Conservation (phyloP, 2,329 filamentous ascomycete species). For the Nakataea oryzae region DNA sequence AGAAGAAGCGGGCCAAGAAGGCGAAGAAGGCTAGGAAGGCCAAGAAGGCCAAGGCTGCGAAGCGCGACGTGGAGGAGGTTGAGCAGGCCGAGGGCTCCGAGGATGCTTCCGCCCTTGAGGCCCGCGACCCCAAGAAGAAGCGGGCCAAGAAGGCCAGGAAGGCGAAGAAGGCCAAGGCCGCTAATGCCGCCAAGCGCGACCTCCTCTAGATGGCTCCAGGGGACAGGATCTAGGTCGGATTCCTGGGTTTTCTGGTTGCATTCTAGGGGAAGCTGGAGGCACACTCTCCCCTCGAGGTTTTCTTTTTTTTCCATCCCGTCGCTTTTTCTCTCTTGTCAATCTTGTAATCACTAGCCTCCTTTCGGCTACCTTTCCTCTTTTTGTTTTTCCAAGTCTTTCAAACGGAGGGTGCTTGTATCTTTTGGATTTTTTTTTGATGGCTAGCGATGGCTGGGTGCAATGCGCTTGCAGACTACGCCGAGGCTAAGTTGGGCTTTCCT, state of each 20-base stretch:
- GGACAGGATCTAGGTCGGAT: no score
- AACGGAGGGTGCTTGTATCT: not conserved
- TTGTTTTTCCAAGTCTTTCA: not conserved
- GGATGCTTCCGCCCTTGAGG: slow-evolving; percentile 3
- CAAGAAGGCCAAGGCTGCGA: slow-evolving; percentile 2
- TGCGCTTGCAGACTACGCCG: not conserved
- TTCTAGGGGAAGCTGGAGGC: no score
- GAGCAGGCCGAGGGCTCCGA: not conserved
- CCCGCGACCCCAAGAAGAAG: slow-evolving; percentile 6
- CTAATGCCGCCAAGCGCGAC: no score
- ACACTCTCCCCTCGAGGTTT: not conserved
- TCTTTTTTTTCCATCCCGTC: not conserved
- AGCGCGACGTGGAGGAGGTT: slow-evolving; percentile 5
- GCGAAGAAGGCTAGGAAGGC: no score
- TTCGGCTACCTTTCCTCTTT: not conserved
- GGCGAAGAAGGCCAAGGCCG: slow-evolving; percentile 1
- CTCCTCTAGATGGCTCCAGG: no score
- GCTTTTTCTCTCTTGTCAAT: no score
- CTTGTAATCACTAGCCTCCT: not conserved
- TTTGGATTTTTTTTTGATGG: not conserved
- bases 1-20: no score
- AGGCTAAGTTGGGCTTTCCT: not conserved
- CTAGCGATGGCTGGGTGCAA: not conserved
- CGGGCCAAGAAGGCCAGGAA: slow-evolving; percentile 7
- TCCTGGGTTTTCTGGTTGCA: no score